Percentiles rank a stretch among this genome's conserved stretches.
Evolutionary conservation across 2,329 filamentous ascomycete species (phyloP).

Genomic region (Penicillium sumatraense): DNA sequence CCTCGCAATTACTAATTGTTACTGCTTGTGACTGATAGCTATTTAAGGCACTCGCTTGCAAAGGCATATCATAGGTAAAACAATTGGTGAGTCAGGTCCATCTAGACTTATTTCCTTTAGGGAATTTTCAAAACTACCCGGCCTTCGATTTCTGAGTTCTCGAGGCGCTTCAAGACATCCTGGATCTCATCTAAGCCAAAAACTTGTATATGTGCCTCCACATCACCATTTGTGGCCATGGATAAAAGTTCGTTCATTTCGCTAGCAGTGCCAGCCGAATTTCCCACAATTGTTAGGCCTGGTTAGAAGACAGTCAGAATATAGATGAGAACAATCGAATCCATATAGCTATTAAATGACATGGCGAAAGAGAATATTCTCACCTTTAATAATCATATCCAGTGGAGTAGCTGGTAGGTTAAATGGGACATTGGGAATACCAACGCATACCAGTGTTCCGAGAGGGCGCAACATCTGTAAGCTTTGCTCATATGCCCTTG

Average conservation of each 20-base stretch:
- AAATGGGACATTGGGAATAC: slow-evolving; percentile 49
- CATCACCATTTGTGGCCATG: slow-evolving; percentile 49
- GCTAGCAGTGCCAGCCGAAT: slow-evolving; percentile 49
- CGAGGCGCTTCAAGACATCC: slow-evolving; percentile 39
- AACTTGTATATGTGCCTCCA: slow-evolving; percentile 42
- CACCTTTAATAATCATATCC: slow-evolving; percentile 53
- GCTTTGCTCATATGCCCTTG: slow-evolving; percentile 50
- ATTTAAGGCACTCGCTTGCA: too few species aligned
- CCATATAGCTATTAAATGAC: too few species aligned
- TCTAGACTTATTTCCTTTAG: neutral
- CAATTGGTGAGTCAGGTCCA: neutral
- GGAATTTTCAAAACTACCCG: slow-evolving; percentile 40
- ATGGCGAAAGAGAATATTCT: too few species aligned
- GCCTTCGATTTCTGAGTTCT: slow-evolving; percentile 43
- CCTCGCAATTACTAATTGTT: too few species aligned
- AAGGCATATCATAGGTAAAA: too few species aligned
- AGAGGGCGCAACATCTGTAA: slow-evolving; percentile 49
- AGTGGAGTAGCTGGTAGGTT: slow-evolving; percentile 52
- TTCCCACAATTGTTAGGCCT: slow-evolving; percentile 52
- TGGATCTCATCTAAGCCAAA: slow-evolving; percentile 41
- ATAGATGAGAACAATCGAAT: neutral
- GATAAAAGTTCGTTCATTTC: slow-evolving; percentile 54
- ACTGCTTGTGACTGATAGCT: too few species aligned
- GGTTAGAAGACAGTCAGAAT: neutral
- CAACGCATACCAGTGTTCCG: slow-evolving; percentile 55